phyloP scores from a whole-genome alignment of 345 rosid genomes.

The Physaria fendleri region DNA sequence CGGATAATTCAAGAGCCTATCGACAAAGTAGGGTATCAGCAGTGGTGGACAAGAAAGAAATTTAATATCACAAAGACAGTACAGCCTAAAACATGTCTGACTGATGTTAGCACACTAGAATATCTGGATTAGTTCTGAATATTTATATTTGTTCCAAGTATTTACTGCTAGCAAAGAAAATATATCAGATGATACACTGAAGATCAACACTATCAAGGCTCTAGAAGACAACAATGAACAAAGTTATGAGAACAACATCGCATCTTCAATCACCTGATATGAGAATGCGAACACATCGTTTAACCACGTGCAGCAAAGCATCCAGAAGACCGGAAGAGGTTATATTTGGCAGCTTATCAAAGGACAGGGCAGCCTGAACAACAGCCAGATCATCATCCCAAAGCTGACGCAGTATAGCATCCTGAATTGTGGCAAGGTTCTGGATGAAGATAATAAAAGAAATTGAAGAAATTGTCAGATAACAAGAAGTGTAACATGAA shows the following conservation, averaged over 20 bases:
- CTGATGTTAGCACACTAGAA: not conserved
- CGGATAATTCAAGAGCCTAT: not conserved
- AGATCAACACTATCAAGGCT: not conserved
- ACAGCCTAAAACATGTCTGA: slow-evolving; percentile 5
- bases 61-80: not conserved
- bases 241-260: slow-evolving; percentile 7
- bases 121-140: not conserved
- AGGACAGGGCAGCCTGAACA: slow-evolving; percentile 60
- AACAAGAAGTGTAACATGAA: not conserved
- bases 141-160: not conserved
- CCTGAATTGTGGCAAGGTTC: slow-evolving; percentile 60
- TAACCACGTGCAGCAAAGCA: slow-evolving; percentile 45
- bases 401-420: slow-evolving; percentile 64
- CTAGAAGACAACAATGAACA: not conserved
- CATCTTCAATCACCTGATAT: slow-evolving; percentile 44
- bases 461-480: not conserved
- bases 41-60: not conserved
- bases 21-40: not conserved
- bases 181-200: not conserved
- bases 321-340: slow-evolving; percentile 48
- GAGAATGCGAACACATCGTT: slow-evolving; percentile 46
- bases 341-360: slow-evolving; percentile 53
- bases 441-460: slow-evolving; percentile 27
- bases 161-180: slow-evolving; percentile 4
- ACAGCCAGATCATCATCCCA: slow-evolving; percentile 76